Evolutionary conservation across 495 filamentous ascomycete species (phyloP).

Genomic region (Aspergillus heteromorphus): DNA sequence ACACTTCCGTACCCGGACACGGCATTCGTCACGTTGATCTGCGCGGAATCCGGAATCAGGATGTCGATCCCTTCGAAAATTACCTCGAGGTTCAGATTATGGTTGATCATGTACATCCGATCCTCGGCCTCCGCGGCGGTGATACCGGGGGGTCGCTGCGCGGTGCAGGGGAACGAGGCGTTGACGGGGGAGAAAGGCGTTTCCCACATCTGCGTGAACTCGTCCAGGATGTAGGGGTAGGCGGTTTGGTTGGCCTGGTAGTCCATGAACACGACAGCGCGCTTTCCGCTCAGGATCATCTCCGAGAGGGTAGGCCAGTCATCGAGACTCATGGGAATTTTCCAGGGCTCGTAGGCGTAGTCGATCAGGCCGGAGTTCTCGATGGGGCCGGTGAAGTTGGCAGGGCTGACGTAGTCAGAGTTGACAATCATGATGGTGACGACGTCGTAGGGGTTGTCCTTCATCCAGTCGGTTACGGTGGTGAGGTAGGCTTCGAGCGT

Average conservation of each 20-base stretch:
- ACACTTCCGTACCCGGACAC: slow-evolving; percentile 60
- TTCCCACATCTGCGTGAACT: slow-evolving; percentile 64
- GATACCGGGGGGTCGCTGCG: slow-evolving; percentile 57
- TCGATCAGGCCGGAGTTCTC: slow-evolving; percentile 60
- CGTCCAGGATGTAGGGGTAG: slow-evolving; percentile 62
- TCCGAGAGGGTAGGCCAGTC: slow-evolving; percentile 82
- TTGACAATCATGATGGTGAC: slow-evolving; percentile 89
- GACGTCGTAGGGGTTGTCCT: slow-evolving; percentile 75
- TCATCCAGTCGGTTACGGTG: slow-evolving; percentile 67
- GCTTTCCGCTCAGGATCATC: slow-evolving; percentile 65
- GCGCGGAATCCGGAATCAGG: slow-evolving; percentile 67
- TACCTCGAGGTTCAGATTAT: slow-evolving; percentile 79
- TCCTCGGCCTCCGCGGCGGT: slow-evolving; percentile 42
- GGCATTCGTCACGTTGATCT: slow-evolving; percentile 65
- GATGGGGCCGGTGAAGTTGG: slow-evolving; percentile 56
- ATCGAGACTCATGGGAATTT: slow-evolving; percentile 60
- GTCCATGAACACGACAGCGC: slow-evolving; percentile 66
- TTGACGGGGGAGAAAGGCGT: slow-evolving; percentile 61
- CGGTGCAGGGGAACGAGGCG: slow-evolving; percentile 52
- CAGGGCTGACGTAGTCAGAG: slow-evolving; percentile 59
- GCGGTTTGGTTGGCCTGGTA: slow-evolving; percentile 76
- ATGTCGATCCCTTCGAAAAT: slow-evolving; percentile 52
- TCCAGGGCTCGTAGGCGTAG: slow-evolving; percentile 65
- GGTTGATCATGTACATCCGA: slow-evolving; percentile 84
- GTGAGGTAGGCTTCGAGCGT: slow-evolving; percentile 69